Percentiles rank a stretch among this genome's conserved stretches.
Conservation (phyloP, 495 filamentous ascomycete species). For the Massariosphaeria phaeospora region DNA sequence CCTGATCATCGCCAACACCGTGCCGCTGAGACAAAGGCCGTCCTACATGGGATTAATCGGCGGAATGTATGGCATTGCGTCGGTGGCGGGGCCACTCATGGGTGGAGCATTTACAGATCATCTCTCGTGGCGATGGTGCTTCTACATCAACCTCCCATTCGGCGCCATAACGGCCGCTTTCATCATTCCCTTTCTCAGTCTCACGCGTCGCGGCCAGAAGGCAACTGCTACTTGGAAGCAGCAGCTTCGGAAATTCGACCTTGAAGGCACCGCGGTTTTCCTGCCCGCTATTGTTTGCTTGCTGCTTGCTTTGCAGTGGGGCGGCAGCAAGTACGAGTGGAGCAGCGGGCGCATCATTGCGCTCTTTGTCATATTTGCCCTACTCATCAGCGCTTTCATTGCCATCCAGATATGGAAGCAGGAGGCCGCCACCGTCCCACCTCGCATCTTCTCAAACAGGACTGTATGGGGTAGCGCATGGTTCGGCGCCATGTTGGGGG, state of each 20-base stretch:
- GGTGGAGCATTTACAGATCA: conserved; percentile 40
- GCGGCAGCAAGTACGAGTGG: conserved; percentile 55
- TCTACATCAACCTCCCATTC: conserved; percentile 46
- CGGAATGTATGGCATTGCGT: conserved; percentile 34
- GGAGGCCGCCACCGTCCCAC: conserved; percentile 40
- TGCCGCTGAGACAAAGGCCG: conserved; percentile 32
- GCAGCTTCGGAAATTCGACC: conserved; percentile 38
- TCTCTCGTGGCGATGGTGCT: conserved; percentile 41
- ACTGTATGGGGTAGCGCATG: conserved; percentile 34
- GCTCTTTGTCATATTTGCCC: conserved; percentile 47
- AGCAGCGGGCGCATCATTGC: conserved; percentile 49
- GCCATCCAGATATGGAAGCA: conserved; percentile 45
- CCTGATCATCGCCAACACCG: conserved; percentile 34
- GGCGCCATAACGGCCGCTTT: conserved; percentile 40
- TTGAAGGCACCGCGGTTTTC: conserved; percentile 46
- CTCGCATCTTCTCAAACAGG: conserved; percentile 39
- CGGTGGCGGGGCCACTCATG: conserved; percentile 34
- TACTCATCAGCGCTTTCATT: conserved; percentile 46
- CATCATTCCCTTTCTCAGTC: conserved; percentile 40
- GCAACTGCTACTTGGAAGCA: conserved; percentile 14
- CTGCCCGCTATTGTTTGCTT: conserved; percentile 50
- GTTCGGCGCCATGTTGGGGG: conserved; percentile 36
- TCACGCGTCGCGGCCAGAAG: conserved; percentile 28
- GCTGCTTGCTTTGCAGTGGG: conserved; percentile 58
- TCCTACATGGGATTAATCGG: conserved; percentile 35